A percentile compares a stretch with the other conserved stretches of the same genome.
Evolutionary conservation across 768 basidiomycete genomes (phyloP).

Genomic region (Polyporus arcularius): DNA sequence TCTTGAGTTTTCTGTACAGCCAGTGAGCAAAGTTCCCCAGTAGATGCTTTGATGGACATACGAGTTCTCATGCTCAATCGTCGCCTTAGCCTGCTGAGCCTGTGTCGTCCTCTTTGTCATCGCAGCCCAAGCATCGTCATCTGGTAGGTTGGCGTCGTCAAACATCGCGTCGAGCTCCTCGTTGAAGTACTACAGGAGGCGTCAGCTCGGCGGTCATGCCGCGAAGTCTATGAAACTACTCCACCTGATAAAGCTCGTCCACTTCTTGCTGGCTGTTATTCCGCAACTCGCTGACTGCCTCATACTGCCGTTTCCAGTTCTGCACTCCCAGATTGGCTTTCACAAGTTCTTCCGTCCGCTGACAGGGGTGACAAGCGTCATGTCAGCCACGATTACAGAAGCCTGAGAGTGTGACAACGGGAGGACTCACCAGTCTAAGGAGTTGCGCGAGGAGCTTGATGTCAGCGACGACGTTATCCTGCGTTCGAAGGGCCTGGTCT

Average conservation of each 20-base stretch:
- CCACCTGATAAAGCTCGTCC: constrained; percentile 90
- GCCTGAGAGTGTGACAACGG: background rate
- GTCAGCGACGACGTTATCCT: constrained; percentile 56
- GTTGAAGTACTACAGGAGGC: constrained; percentile 74
- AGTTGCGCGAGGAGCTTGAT: constrained; percentile 51
- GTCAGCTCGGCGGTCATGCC: constrained; percentile 1
- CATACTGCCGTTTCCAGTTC: constrained; percentile 71
- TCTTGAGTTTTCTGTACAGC: constrained; percentile 60
- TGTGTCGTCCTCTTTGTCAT: constrained; percentile 77
- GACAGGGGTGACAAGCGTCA: background rate
- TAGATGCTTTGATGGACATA: constrained; percentile 38
- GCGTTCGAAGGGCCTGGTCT: constrained; percentile 48
- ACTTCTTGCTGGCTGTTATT: constrained; percentile 82
- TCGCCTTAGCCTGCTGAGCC: constrained; percentile 73
- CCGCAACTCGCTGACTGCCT: constrained; percentile 76
- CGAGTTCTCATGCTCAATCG: constrained; percentile 79
- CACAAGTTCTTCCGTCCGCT: constrained; percentile 2
- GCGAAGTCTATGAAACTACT: constrained; percentile 18
- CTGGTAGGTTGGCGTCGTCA: constrained; percentile 79
- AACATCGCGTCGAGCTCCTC: constrained; percentile 93
- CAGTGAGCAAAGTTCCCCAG: background rate
- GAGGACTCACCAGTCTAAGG: constrained; percentile 55
- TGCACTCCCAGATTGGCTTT: constrained; percentile 57
- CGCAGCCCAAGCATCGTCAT: constrained; percentile 80
- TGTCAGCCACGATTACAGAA: constrained; percentile 59